Base-by-base conservation (phyloP, 2,329 filamentous ascomycete species). In the Eurotiales sp. region DNA sequence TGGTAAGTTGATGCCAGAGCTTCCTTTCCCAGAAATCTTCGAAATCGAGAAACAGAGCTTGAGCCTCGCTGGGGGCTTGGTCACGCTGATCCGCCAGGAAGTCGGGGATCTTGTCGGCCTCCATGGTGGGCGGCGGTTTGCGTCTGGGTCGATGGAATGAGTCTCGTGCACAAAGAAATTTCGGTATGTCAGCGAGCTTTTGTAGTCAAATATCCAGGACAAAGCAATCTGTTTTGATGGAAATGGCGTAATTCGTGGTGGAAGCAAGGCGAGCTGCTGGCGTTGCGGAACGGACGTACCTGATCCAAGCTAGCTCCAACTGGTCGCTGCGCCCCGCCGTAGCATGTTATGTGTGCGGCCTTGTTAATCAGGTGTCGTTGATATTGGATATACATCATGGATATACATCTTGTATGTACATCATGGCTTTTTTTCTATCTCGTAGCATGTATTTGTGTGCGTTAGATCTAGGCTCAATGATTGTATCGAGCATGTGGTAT, bases 1-100 rank as follows among this genome's bases (percentile, higher is more conserved):
- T 87, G 30, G 93, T 99, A 60, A 99, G 86, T 75, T 99, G 91
- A 77, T 99, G 93, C 93, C 93, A 99, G 74, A 99, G 82, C 77
- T 96, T 96, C 64, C 92, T 86, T 78, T 99, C 93, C 93, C 93
- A 99, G 67, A 85, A 88, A 69, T 95, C 90, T 77, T 99, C 93
- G 60, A 99, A 96, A 64, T 86, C 84, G 63, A 99, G 81, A 71
- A 96, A 88, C 65, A 88, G 83, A 64, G 86, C 82, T 74, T 96
- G 91, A 48, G 95, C 82, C 70, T 95, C 88, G 61, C 90, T 88
- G 47, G 90, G 88, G 64, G 90, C 88, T 69, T 85, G 78, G 67
- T 96, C 90, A 69, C 90, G 87, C 81, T 95, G 88, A 62, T 95
- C 87, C 55, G 85, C 83, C 58, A 99, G 87, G 75, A 97, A 95